Evolutionary conservation across 345 rosid species (phyloP).

Genomic region (Lumnitzera racemosa): DNA sequence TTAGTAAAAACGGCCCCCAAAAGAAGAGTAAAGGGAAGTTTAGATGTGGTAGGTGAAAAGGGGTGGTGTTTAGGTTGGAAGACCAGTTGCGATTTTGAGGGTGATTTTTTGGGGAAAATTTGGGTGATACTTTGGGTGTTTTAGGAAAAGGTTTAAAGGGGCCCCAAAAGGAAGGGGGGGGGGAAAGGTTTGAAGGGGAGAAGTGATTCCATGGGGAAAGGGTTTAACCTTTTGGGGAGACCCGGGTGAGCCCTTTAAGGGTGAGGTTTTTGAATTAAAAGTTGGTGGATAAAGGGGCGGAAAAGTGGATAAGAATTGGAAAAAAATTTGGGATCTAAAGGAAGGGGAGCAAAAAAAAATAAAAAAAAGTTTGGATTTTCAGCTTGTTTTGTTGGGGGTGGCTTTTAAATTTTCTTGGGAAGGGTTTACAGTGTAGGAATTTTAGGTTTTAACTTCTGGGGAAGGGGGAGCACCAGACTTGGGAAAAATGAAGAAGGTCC

Average conservation of each 20-base stretch:
- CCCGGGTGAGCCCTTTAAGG: constrained; percentile 14
- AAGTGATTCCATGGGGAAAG: constrained; percentile 14
- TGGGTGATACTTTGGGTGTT: constrained; percentile 91
- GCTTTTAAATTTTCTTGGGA: constrained; percentile 7
- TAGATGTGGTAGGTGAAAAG: constrained; percentile 20
- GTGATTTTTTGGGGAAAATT: constrained; percentile 64
- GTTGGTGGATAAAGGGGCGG: constrained; percentile 21
- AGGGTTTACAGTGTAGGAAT: constrained; percentile 12
- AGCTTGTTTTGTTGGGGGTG: constrained; percentile 10
- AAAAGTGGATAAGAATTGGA: constrained; percentile 19
- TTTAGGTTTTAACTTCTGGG: constrained; percentile 11
- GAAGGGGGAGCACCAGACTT: constrained; percentile 16
- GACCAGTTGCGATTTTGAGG: constrained; percentile 23
- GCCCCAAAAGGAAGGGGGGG: constrained; percentile 56
- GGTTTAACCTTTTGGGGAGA: constrained; percentile 5
- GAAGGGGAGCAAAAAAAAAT: constrained; percentile 22
- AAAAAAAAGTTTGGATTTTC: constrained; percentile 16
- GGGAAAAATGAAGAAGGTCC: constrained; percentile 13
- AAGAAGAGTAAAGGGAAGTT: constrained; percentile 45
- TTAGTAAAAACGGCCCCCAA: constrained; percentile 51
- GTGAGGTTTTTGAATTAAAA: constrained; percentile 16
- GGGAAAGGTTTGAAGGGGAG: constrained; percentile 24
- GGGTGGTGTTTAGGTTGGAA: constrained; percentile 18
- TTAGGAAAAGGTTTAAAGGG: constrained; percentile 85
- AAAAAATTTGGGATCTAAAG: constrained; percentile 13